These are phyloP conservation scores for Backusella liffmaniae DNA, from an alignment of 192 early-diverging fungal species.

Conservation along the genomic window DNA sequence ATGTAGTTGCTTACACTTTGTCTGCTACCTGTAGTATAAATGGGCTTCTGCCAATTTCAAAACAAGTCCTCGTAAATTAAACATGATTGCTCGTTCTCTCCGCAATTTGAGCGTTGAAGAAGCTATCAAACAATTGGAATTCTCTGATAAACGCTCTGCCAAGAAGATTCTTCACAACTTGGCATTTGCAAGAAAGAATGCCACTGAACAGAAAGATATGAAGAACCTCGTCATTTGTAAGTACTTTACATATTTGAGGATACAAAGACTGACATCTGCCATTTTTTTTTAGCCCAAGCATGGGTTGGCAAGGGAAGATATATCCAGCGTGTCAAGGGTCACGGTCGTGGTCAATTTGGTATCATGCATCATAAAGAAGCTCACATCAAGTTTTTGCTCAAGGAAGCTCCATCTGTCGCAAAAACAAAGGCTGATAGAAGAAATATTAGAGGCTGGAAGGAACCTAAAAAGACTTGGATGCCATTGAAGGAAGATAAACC, in stretches of 20 bases:
- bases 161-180: slow-evolving; percentile 63
- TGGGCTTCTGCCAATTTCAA: slow-evolving; percentile 68
- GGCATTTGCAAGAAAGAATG: slow-evolving; percentile 69
- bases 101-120: slow-evolving; percentile 62
- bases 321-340: slow-evolving; percentile 69
- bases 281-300: slow-evolving; percentile 56
- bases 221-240: slow-evolving; percentile 54
- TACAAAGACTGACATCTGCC: background rate
- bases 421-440: slow-evolving; percentile 40
- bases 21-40: slow-evolving; percentile 36
- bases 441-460: slow-evolving; percentile 62
- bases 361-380: slow-evolving; percentile 72
- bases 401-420: slow-evolving; percentile 48
- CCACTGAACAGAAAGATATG: slow-evolving; percentile 62
- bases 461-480: slow-evolving; percentile 67
- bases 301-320: slow-evolving; percentile 88
- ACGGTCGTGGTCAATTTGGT: slow-evolving; percentile 78
- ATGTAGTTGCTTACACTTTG: too few relatives aligned
- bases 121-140: slow-evolving; percentile 78
- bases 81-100: slow-evolving; percentile 70
- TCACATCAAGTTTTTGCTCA: slow-evolving; percentile 82
- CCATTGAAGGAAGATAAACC: slow-evolving; percentile 71
- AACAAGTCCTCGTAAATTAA: slow-evolving; percentile 68
- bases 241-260: background rate
- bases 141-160: slow-evolving; percentile 67